phyloP scores from a whole-genome alignment of 1,284 basidiomycete species.

The Microbotryomycetes sp. region DNA sequence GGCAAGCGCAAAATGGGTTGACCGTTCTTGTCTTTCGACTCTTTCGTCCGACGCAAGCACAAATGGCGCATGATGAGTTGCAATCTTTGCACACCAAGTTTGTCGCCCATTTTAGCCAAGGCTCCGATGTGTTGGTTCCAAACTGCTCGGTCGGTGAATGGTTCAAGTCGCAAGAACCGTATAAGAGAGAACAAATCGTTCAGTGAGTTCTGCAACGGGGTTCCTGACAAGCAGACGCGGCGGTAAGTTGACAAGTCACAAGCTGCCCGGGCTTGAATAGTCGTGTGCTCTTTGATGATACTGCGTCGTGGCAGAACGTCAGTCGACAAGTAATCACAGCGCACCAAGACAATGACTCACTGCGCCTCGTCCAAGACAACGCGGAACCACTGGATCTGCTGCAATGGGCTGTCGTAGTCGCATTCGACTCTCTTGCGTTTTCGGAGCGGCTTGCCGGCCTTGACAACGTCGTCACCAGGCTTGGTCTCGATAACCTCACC shows the following conservation, averaged over 20 bases:
- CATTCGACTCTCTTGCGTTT: slow-evolving; percentile 48
- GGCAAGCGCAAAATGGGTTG: slow-evolving; percentile 79
- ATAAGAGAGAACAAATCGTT: slow-evolving; percentile 96
- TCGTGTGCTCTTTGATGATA: slow-evolving; percentile 91
- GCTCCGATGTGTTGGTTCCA: slow-evolving; percentile 92
- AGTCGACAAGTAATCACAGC: slow-evolving; percentile 7
- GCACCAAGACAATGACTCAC: slow-evolving; percentile 58
- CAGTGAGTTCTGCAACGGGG: slow-evolving; percentile 96
- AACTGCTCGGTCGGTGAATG: slow-evolving; percentile 83
- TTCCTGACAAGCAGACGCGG: slow-evolving; percentile 88
- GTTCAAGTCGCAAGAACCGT: slow-evolving; percentile 86
- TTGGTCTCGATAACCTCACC: slow-evolving; percentile 59
- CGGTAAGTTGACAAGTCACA: slow-evolving; percentile 92
- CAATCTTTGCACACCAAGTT: slow-evolving; percentile 84
- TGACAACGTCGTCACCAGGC: slow-evolving; percentile 45
- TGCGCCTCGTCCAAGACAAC: slow-evolving; percentile 98
- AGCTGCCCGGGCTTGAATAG: slow-evolving; percentile 86
- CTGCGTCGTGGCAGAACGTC: no score
- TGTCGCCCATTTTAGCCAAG: slow-evolving; percentile 84
- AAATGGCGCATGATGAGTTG: slow-evolving; percentile 97
- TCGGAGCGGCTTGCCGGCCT: slow-evolving; percentile 46
- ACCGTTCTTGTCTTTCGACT: slow-evolving; percentile 73
- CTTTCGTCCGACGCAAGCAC: slow-evolving; percentile 92
- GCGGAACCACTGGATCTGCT: slow-evolving; percentile 94
- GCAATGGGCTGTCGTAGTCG: slow-evolving; percentile 55